Percentiles rank a stretch among this genome's conserved stretches.
These are phyloP conservation scores for Cladophialophora chaetospira DNA, from an alignment of 2,329 filamentous ascomycete genomes.

Conservation along the genomic window DNA sequence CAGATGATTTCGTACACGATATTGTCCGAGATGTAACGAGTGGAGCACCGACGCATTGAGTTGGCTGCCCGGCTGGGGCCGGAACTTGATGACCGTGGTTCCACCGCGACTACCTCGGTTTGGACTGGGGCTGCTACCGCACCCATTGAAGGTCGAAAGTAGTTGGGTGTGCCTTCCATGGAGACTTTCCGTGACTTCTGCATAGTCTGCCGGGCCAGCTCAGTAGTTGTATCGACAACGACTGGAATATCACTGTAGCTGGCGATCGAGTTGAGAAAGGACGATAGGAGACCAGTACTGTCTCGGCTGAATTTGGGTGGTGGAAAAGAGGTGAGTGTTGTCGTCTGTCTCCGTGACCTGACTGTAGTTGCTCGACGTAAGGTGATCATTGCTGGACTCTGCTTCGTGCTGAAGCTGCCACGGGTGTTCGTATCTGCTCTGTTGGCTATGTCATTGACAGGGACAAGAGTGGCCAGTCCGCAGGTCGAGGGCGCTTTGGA, in stretches of 20 bases:
- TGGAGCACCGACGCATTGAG: slow-evolving; percentile 28
- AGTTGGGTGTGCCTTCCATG: slow-evolving; percentile 5
- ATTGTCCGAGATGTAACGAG: slow-evolving; percentile 26
- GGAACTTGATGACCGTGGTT: slow-evolving; percentile 10
- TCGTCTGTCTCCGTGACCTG: slow-evolving; percentile 9
- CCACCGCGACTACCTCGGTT: slow-evolving; percentile 23
- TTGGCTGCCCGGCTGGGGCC: not conserved
- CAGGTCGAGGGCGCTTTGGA: slow-evolving; percentile 28
- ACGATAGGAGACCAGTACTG: slow-evolving; percentile 24
- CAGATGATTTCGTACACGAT: slow-evolving; percentile 32
- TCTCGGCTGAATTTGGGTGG: slow-evolving; percentile 27
- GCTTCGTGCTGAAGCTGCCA: slow-evolving; percentile 1
- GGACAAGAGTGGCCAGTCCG: slow-evolving; percentile 22
- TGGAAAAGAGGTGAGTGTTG: slow-evolving; percentile 31
- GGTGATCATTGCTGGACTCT: slow-evolving; percentile 34
- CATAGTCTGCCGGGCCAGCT: not conserved
- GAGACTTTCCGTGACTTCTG: slow-evolving; percentile 7
- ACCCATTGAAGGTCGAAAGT: slow-evolving; percentile 18
- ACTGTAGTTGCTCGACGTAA: slow-evolving; percentile 30
- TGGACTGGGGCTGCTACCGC: slow-evolving; percentile 24
- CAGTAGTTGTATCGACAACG: not conserved
- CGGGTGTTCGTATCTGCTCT: slow-evolving; percentile 4
- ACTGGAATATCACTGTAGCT: slow-evolving; percentile 2
- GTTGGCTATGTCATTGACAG: slow-evolving; percentile 13
- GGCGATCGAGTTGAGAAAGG: slow-evolving; percentile 27